phyloP scores from a whole-genome alignment of 2,329 filamentous ascomycete species.

The Xylariaceae sp. region DNA sequence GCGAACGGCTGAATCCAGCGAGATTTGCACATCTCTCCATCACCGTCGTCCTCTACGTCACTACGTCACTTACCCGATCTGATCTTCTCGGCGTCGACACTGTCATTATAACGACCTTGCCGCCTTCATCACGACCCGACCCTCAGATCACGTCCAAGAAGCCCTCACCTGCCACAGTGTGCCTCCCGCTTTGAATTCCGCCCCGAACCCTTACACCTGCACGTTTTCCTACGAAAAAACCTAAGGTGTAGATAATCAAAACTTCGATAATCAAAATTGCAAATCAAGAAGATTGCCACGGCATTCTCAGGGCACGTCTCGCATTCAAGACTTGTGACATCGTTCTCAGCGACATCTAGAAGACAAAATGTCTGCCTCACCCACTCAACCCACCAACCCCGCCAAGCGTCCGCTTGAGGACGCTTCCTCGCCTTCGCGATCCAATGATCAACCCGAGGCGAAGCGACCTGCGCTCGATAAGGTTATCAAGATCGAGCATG shows the following conservation, averaged over 20 bases:
- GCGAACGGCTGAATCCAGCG: constrained; percentile 26
- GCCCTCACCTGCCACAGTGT: constrained; percentile 24
- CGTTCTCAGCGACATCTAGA: constrained; percentile 31
- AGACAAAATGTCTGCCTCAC: constrained; percentile 67
- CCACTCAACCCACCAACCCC: constrained; percentile 60
- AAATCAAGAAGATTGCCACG: constrained; percentile 33
- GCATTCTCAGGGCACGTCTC: constrained; percentile 34
- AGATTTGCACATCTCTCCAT: constrained; percentile 26
- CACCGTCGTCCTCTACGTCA: constrained; percentile 15
- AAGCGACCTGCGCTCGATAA: constrained; percentile 97
- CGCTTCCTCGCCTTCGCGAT: constrained; percentile 86
- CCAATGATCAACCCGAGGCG: constrained; percentile 89
- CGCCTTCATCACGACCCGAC: constrained; percentile 28
- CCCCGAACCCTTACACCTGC: constrained; percentile 72
- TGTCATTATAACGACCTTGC: constrained; percentile 30
- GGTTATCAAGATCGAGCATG: constrained; percentile 59
- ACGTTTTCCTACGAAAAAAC: constrained; percentile 86
- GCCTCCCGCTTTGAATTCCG: constrained; percentile 36
- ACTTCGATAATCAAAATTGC: constrained; percentile 43
- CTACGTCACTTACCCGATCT: constrained; percentile 17
- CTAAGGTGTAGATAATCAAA: constrained; percentile 77
- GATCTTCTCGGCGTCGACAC: constrained; percentile 21
- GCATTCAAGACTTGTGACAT: constrained; percentile 19
- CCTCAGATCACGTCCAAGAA: constrained; percentile 26
- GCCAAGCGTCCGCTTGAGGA: constrained; percentile 95